Percentiles rank a stretch among this genome's conserved stretches.
phyloP scores from a whole-genome alignment of 2,329 filamentous ascomycete genomes.

The Penicillium sp. region DNA sequence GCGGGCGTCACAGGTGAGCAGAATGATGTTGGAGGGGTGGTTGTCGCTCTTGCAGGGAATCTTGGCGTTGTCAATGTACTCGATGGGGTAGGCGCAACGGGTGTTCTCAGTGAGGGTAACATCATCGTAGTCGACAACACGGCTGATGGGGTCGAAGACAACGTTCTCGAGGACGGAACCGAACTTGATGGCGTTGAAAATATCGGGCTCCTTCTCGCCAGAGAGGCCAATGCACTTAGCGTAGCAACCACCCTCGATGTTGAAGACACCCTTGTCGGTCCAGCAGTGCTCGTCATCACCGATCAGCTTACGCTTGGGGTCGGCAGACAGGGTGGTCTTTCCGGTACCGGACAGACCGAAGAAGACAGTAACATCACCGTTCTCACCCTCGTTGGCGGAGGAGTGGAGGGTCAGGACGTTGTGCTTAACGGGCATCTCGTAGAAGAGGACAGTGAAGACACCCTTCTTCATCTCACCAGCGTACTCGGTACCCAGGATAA shows the following conservation, averaged over 20 bases:
- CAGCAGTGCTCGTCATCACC: constrained; percentile 99
- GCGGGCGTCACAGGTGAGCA: constrained; percentile 95
- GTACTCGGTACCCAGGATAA: constrained; percentile 98
- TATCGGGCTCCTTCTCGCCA: constrained; percentile 98
- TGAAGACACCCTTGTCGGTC: constrained; percentile 95
- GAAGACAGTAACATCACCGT: constrained; percentile 97
- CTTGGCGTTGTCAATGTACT: constrained; percentile 99
- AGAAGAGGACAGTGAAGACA: constrained; percentile 98
- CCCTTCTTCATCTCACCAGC: constrained; percentile 98
- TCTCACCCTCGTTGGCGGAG: constrained; percentile 92
- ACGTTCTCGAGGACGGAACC: constrained; percentile 98
- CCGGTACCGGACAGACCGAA: constrained; percentile 98
- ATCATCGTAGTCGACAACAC: constrained; percentile 94
- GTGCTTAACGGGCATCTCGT: constrained; percentile 99
- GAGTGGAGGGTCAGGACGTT: constrained; percentile 98
- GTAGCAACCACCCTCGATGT: constrained; percentile 99
- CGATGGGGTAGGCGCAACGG: constrained; percentile 95
- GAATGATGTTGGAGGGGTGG: constrained; percentile 96
- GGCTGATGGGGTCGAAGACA: constrained; percentile 88
- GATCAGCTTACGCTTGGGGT: constrained; percentile 93
- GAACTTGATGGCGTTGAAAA: constrained; percentile 92
- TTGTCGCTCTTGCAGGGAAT: constrained; percentile 86
- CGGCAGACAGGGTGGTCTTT: constrained; percentile 97
- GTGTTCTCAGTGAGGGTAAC: constrained; percentile 96
- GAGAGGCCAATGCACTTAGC: constrained; percentile 98